Percentiles rank a stretch among this genome's conserved stretches.
Evolutionary conservation across 768 basidiomycete genomes (phyloP).

Genomic region (Pleurotus eryngii): DNA sequence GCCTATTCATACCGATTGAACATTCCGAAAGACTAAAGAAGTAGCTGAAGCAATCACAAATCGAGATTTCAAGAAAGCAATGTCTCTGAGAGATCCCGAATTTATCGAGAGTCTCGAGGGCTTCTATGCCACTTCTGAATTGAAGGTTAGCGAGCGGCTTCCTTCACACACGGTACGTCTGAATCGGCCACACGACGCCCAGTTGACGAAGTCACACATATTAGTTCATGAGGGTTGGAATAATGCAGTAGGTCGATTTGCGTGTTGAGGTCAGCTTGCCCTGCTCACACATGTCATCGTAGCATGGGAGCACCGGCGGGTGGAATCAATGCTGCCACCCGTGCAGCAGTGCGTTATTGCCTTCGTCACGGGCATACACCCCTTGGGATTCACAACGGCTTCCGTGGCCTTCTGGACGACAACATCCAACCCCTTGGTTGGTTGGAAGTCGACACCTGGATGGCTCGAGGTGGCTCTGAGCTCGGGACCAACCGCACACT

Average conservation of each 20-base stretch:
- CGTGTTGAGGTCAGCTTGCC: neutral
- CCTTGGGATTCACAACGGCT: constrained; percentile 93
- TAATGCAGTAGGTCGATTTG: constrained; percentile 75
- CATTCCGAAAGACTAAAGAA: constrained; percentile 57
- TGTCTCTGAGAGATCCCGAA: constrained; percentile 88
- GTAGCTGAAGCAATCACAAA: constrained; percentile 79
- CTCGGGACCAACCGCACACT: constrained; percentile 92
- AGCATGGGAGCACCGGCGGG: constrained; percentile 97
- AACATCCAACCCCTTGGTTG: constrained; percentile 83
- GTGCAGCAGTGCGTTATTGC: constrained; percentile 92
- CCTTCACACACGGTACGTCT: constrained; percentile 44
- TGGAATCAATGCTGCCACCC: constrained; percentile 98
- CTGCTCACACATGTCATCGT: constrained; percentile 7
- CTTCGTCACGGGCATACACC: constrained; percentile 88
- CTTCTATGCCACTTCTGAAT: constrained; percentile 71
- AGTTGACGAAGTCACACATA: neutral
- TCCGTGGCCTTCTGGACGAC: constrained; percentile 91
- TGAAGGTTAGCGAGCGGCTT: constrained; percentile 52
- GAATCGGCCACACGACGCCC: too few species aligned
- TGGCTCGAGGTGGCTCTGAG: constrained; percentile 93
- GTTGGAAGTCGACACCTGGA: constrained; percentile 97
- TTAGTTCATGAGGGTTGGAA: constrained; percentile 74
- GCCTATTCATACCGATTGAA: too few species aligned
- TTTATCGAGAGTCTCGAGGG: constrained; percentile 84
- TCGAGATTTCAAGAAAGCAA: constrained; percentile 83